phyloP scores from a whole-genome alignment of 2,329 filamentous ascomycete genomes.

The Zymoseptoria brevis region DNA sequence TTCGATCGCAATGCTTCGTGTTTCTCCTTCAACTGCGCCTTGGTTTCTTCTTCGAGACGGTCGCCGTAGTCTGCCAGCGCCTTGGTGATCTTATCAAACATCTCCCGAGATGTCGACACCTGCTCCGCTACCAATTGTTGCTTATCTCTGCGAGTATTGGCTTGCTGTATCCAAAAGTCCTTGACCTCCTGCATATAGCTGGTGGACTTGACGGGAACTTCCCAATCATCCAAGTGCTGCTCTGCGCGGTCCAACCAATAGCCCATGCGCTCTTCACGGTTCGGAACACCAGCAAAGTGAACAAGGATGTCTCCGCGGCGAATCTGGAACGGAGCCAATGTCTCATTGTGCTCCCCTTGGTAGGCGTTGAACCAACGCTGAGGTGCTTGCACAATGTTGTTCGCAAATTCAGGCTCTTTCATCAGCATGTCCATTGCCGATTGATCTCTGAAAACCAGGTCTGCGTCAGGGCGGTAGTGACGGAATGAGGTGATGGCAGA shows the following conservation, averaged over 20 bases:
- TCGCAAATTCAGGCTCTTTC: slow-evolving; percentile 27
- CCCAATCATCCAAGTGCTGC: slow-evolving; percentile 33
- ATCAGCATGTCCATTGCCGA: slow-evolving; percentile 35
- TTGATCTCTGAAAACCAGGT: slow-evolving; percentile 34
- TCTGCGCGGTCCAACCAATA: slow-evolving; percentile 34
- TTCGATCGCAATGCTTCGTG: slow-evolving; percentile 22
- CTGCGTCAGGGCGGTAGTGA: slow-evolving; percentile 31
- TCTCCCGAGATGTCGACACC: slow-evolving; percentile 18
- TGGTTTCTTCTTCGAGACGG: slow-evolving; percentile 20
- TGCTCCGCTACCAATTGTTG: slow-evolving; percentile 15
- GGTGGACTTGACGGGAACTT: slow-evolving; percentile 31
- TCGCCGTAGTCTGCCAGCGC: slow-evolving; percentile 24
- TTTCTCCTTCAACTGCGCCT: slow-evolving; percentile 22
- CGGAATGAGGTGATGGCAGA: slow-evolving; percentile 33
- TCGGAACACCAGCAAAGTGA: slow-evolving; percentile 35
- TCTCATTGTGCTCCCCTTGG: slow-evolving; percentile 33
- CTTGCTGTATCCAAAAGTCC: slow-evolving; percentile 31
- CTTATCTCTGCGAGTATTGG: slow-evolving; percentile 18
- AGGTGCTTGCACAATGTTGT: slow-evolving; percentile 30
- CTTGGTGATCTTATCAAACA: slow-evolving; percentile 20
- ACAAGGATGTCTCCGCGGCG: slow-evolving; percentile 37
- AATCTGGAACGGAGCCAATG: slow-evolving; percentile 30
- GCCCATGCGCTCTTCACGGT: slow-evolving; percentile 30
- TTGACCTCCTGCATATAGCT: slow-evolving; percentile 30
- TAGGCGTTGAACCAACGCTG: slow-evolving; percentile 41